Evolutionary conservation across 331 rosid species (phyloP), one percentile per base, ranked within the genome.

Genomic region (Telfairia occidentalis): DNA sequence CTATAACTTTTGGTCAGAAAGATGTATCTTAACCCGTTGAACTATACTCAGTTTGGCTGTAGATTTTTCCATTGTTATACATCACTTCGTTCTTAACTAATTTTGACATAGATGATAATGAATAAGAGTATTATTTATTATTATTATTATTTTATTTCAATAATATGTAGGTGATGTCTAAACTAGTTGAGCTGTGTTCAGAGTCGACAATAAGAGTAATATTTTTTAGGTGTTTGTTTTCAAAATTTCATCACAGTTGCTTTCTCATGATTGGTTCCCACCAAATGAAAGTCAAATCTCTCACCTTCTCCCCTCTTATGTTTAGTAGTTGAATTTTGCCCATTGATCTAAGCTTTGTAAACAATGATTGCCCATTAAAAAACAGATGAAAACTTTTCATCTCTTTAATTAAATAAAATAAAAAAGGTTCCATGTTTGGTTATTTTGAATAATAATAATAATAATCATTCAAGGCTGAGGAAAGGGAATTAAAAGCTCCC

Each of bases 401-500:
- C 24, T 42, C 1, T 10, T 23, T 12, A 64, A 19, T 42, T 67
- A 45, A 34, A 35, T 5, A 10, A 54, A 3, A 10, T 23, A 57
- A 26, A 2, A 57, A 24, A n/a, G n/a, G n/a, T 37, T 38, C 19
- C 52, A 65, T 67, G 54, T 18, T 61, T 16, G 1, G 24, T 24
- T 0, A 32, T 61, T 60, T 30, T 61, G 2, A 16, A 60, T 32
- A 15, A 29, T 32, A 32, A 61, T 30, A 30, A 70, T 48, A 28
- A 66, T 42, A 67, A 38, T 70, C 13, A 67, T 42, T 66, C 13
- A 7, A 32, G 24, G 26, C 0, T 7, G 38, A 18, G 45, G n/a
- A 45, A 70, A 15, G 24, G 23, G 75, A 75, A 52, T 71, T 78
- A 7, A 85, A 85, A 77, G 84, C 80, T 59, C 74, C 78, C 80